A percentile compares a stretch with the other conserved stretches of the same genome.
phyloP scores from a whole-genome alignment of 495 filamentous ascomycete species.

The Xylaria scruposa region DNA sequence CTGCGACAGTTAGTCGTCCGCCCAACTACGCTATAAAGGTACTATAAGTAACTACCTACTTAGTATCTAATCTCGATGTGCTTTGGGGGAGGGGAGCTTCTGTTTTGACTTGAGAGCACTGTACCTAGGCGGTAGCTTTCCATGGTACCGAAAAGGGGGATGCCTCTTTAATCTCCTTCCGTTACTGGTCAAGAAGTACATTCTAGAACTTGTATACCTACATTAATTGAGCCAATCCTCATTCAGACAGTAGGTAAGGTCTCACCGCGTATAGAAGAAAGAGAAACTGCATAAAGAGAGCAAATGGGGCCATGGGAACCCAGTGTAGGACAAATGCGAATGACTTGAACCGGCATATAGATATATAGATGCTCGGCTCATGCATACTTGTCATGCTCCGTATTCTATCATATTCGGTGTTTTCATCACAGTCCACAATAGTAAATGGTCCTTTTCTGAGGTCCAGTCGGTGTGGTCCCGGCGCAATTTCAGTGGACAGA shows the following conservation, averaged over 20 bases:
- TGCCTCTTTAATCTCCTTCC: slow-evolving; percentile 7
- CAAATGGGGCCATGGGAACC: neutral
- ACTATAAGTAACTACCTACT: no score
- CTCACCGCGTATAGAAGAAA: neutral
- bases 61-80: neutral
- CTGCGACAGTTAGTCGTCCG: neutral
- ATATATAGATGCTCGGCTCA: neutral
- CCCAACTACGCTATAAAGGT: neutral
- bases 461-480: slow-evolving; percentile 18
- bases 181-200: slow-evolving; percentile 3
- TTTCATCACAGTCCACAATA: neutral
- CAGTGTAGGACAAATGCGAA: neutral
- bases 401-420: neutral
- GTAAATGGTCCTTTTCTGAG: neutral
- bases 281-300: neutral
- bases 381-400: neutral
- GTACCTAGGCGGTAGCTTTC: neutral
- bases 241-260: slow-evolving; percentile 4
- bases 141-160: slow-evolving; percentile 4
- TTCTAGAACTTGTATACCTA: neutral
- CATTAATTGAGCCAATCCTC: neutral
- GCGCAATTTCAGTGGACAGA: slow-evolving; percentile 18
- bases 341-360: slow-evolving; percentile 1
- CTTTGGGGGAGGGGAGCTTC: neutral
- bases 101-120: neutral